phyloP scores from a whole-genome alignment of 139 green algal genomes.

The Chlorella sp. region DNA sequence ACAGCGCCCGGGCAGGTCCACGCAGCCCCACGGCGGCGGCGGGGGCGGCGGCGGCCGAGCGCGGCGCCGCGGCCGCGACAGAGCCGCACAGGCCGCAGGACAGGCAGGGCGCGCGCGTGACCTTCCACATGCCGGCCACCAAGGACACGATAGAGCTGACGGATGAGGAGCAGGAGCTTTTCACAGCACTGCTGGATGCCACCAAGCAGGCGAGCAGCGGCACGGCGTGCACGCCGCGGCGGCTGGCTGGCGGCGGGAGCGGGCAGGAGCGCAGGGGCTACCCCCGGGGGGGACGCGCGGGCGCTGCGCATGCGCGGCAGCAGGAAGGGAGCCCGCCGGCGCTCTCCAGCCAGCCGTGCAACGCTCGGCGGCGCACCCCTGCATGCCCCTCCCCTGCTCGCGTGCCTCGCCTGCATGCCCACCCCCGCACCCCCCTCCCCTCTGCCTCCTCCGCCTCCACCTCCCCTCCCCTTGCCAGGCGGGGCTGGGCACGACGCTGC shows the following conservation, averaged over 20 bases:
- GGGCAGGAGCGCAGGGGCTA: too few species aligned
- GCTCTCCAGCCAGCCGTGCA: neutral
- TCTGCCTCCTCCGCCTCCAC: neutral
- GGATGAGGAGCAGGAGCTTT: slow-evolving; percentile 71
- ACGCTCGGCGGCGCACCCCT: neutral
- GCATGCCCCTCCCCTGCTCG: too few species aligned
- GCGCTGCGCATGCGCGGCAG: too few species aligned
- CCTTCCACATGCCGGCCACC: slow-evolving; percentile 35
- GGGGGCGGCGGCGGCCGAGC: too few species aligned
- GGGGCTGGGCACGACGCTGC: slow-evolving; percentile 61
- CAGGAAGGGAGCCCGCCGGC: too few species aligned
- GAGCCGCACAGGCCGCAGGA: too few species aligned
- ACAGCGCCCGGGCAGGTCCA: too few species aligned
- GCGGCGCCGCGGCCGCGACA: too few species aligned
- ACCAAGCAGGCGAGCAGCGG: slow-evolving; percentile 44
- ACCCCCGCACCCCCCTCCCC: neutral
- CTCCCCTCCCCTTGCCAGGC: slow-evolving; percentile 1
- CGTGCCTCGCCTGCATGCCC: too few species aligned
- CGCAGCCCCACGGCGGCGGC: too few species aligned
- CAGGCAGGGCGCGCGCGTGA: neutral
- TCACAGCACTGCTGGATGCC: slow-evolving; percentile 73
- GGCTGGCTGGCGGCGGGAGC: too few species aligned
- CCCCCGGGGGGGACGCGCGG: too few species aligned
- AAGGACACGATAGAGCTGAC: slow-evolving; percentile 62
- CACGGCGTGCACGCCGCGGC: neutral